Evolutionary conservation across 192 early-diverging fungal genomes (phyloP), one percentile per base, ranked within the genome.

Genomic region (Linnemannia zychae): DNA sequence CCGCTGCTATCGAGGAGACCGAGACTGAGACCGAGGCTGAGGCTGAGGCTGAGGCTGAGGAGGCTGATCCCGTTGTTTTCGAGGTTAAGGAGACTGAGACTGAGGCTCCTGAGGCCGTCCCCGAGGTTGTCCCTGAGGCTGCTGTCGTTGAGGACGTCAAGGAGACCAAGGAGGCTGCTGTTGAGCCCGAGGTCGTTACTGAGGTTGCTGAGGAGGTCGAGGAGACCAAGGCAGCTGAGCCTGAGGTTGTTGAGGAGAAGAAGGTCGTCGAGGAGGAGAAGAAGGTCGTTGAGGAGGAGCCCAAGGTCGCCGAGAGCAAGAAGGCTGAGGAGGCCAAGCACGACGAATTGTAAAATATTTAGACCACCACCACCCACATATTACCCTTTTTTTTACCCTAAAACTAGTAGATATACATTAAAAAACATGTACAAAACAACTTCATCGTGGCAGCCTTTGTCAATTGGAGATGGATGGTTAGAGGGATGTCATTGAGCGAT

Each of bases 1-100:
- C 89, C 49, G 90, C 87, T 67, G 92, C 90, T 24, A 94, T 95
- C 80, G 91, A 94, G 88, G 91, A 71, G 37, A 79, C 88, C 67
- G 94, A 82, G 37, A 57, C 77, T n/a, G 71, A 76, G 36, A 70
- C 38, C 24, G 71, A 87, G n/a, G 77, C 74, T 48, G 73, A 87
- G 65, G 69, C 34, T 34, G 40, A 67, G 18, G 72, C 31, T 2
- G 22, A 74, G 40, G 77, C 52, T 38, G 70, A 67, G 24, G 34
- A n/a, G n/a, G n/a, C n/a, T n/a, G n/a, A n/a, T n/a, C n/a, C n/a
- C n/a, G n/a, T n/a, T n/a, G n/a, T n/a, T n/a, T n/a, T 31, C 37
- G 73, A 78, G 24, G 36, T 22, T 44, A 73, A 76, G 50, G 67
- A 83, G 63, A 57, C 49, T 36, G 77, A 86, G 48, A 46, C 79